These are phyloP conservation scores for Cystobasidium pallidum DNA, from an alignment of 1,284 basidiomycete genomes.

Conservation along the genomic window DNA sequence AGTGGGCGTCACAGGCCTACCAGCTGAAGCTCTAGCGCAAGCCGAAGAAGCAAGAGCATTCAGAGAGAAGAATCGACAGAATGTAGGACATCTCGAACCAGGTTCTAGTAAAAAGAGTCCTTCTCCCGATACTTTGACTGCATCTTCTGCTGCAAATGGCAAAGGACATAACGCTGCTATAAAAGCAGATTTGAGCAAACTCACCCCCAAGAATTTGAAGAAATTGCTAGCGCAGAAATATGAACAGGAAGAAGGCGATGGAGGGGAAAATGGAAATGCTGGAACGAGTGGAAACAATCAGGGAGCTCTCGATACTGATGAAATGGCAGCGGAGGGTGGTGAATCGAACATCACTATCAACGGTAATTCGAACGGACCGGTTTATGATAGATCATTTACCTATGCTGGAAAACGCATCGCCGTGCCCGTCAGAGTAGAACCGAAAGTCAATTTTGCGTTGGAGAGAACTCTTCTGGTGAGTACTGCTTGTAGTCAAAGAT, in stretches of 20 bases:
- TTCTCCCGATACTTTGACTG: conserved; percentile 40
- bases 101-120: conserved; percentile 7
- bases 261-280: too few relatives aligned
- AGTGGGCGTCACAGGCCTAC: conserved; percentile 73
- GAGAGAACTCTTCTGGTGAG: conserved; percentile 67
- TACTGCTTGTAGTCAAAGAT: neutral
- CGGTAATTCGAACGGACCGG: conserved; percentile 53
- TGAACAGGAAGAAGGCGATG: conserved; percentile 54
- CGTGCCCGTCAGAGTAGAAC: conserved; percentile 90
- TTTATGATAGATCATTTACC: conserved; percentile 71
- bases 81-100: conserved; percentile 4
- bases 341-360: conserved; percentile 34
- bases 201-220: conserved; percentile 64
- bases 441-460: conserved; percentile 96
- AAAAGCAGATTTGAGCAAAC: conserved; percentile 65
- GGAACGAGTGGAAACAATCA: too few relatives aligned
- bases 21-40: conserved; percentile 70
- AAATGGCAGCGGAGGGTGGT: conserved; percentile 9
- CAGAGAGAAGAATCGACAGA: conserved; percentile 74
- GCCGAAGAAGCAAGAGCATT: conserved; percentile 67
- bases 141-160: conserved; percentile 46
- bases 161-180: conserved; percentile 32
- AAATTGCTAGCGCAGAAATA: conserved; percentile 53
- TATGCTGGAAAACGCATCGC: conserved; percentile 89
- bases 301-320: conserved; percentile 47